Percentiles rank a stretch among this genome's conserved stretches.
Conservation (phyloP, 1,284 basidiomycete species). For the Boletus chippewaensis region DNA sequence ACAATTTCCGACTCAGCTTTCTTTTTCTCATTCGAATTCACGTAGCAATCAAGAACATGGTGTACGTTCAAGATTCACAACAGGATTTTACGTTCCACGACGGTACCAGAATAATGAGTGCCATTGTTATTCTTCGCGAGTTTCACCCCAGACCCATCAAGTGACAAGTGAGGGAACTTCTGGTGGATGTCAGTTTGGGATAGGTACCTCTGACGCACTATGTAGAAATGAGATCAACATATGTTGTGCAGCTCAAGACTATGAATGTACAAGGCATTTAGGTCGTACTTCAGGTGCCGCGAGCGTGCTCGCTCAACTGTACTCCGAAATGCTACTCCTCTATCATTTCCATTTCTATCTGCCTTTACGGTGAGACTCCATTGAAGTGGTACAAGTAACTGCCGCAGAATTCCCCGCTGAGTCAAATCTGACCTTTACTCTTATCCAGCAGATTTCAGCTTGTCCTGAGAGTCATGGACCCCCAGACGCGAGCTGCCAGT, state of each 20-base stretch:
- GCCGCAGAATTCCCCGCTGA: too few relatives aligned
- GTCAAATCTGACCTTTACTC: too few relatives aligned
- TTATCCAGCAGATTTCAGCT: too few relatives aligned
- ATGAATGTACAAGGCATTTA: neutral
- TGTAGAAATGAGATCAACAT: neutral
- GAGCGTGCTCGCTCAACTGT: too few relatives aligned
- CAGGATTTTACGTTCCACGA: constrained; percentile 20
- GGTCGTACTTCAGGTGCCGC: too few relatives aligned
- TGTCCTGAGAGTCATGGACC: too few relatives aligned
- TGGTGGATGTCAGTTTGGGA: neutral
- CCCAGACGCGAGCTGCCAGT: too few relatives aligned
- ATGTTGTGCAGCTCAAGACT: neutral
- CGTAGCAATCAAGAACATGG: constrained; percentile 37
- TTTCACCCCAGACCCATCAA: too few relatives aligned
- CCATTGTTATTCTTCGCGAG: neutral
- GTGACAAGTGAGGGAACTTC: neutral
- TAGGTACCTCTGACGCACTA: neutral
- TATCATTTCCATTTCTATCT: too few relatives aligned
- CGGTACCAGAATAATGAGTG: neutral
- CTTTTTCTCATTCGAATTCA: neutral
- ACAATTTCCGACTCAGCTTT: neutral
- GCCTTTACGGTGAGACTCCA: too few relatives aligned
- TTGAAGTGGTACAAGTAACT: too few relatives aligned
- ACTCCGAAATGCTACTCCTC: too few relatives aligned
- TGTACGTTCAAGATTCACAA: constrained; percentile 32